phyloP scores from a whole-genome alignment of 352 stramenopile species.

The Phytophthora cajani region DNA sequence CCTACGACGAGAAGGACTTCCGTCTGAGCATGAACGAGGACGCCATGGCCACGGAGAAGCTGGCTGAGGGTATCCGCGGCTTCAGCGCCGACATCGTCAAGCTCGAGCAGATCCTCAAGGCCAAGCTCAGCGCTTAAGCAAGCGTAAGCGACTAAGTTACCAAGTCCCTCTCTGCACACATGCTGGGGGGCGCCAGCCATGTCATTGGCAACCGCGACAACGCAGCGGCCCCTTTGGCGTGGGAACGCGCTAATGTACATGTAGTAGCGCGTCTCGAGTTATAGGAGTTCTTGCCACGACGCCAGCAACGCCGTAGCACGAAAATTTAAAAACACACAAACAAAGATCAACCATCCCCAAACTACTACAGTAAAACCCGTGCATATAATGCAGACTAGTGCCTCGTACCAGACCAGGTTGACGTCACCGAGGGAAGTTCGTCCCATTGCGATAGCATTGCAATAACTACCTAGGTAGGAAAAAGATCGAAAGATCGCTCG shows the following conservation, averaged over 20 bases:
- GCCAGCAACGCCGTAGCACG: constrained; percentile 12
- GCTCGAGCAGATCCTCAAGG: constrained; percentile 97
- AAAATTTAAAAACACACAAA: constrained; percentile 17
- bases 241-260: background rate
- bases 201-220: background rate
- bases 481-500: constrained; percentile 40
- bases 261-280: constrained; percentile 10
- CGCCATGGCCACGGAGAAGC: constrained; percentile 97
- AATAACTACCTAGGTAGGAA: constrained; percentile 11
- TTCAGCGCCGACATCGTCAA: constrained; percentile 98
- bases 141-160: background rate
- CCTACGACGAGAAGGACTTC: constrained; percentile 95
- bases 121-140: constrained; percentile 90
- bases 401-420: background rate
- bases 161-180: background rate
- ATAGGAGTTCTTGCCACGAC: constrained; percentile 20
- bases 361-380: background rate
- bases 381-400: no score
- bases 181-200: background rate
- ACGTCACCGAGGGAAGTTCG: background rate
- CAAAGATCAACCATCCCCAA: constrained; percentile 6
- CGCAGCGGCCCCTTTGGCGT: background rate
- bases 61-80: constrained; percentile 97
- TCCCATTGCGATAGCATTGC: background rate
- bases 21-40: constrained; percentile 98